phyloP scores from a whole-genome alignment of 2,329 filamentous ascomycete genomes.

The Epichloe glyceriae region DNA sequence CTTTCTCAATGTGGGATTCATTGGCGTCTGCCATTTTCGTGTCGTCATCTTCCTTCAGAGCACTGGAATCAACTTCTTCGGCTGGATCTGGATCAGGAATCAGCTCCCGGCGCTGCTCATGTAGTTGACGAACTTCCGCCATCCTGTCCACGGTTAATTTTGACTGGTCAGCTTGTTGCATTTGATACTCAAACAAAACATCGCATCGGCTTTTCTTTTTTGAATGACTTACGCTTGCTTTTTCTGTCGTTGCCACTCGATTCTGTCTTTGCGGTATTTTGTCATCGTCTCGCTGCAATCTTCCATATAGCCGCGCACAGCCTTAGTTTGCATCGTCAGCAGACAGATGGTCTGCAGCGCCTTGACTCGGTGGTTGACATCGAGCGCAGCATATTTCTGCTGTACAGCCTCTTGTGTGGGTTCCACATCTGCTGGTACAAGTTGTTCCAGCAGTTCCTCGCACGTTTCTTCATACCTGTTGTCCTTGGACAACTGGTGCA shows the following conservation, averaged over 20 bases:
- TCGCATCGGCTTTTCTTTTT: background rate
- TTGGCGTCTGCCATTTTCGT: slow-evolving; percentile 51
- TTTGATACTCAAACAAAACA: background rate
- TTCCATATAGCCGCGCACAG: slow-evolving; percentile 78
- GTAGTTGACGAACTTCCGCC: slow-evolving; percentile 57
- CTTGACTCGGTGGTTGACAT: slow-evolving; percentile 71
- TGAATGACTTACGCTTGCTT: slow-evolving; percentile 44
- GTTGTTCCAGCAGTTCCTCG: slow-evolving; percentile 63
- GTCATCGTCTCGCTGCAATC: slow-evolving; percentile 93
- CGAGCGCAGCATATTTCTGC: slow-evolving; percentile 58
- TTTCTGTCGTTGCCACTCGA: slow-evolving; percentile 73
- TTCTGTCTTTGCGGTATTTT: slow-evolving; percentile 85
- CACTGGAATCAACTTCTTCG: slow-evolving; percentile 39
- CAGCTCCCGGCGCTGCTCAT: slow-evolving; percentile 60
- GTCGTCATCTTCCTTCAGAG: slow-evolving; percentile 38
- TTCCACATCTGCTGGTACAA: slow-evolving; percentile 68
- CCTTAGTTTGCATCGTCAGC: slow-evolving; percentile 74
- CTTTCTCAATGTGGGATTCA: slow-evolving; percentile 40
- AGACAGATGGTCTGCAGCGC: slow-evolving; percentile 77
- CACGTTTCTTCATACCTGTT: slow-evolving; percentile 57
- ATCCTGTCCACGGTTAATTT: slow-evolving; percentile 29
- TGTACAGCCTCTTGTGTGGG: slow-evolving; percentile 63
- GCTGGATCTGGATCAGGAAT: slow-evolving; percentile 60
- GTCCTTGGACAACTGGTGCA: slow-evolving; percentile 72
- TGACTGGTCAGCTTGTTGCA: background rate